Evolutionary conservation across 768 basidiomycete species (phyloP).

Genomic region (Tulasnella sp.): DNA sequence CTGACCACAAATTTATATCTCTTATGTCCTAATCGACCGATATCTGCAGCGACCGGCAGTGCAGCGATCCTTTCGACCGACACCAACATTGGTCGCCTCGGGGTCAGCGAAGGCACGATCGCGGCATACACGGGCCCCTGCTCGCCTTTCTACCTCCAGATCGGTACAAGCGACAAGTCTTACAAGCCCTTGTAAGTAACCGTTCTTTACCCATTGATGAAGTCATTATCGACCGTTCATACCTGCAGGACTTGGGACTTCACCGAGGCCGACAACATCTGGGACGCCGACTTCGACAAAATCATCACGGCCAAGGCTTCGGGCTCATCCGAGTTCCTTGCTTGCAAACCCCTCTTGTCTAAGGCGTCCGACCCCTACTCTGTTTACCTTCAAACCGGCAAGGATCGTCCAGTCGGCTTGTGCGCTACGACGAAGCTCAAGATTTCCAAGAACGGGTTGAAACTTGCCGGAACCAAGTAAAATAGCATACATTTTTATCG

Average conservation of each 20-base stretch:
- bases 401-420: neutral
- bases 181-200: slow-evolving; percentile 12
- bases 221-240: too few species aligned
- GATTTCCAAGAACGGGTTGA: neutral
- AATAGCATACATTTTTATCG: too few species aligned
- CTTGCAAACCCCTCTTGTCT: neutral
- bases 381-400: slow-evolving; percentile 12
- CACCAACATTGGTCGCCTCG: neutral
- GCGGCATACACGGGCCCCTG: neutral
- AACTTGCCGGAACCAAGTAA: neutral
- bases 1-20: neutral
- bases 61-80: neutral
- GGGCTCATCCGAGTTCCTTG: neutral
- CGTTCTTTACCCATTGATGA: too few species aligned
- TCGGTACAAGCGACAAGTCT: neutral
- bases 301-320: neutral
- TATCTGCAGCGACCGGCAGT: neutral
- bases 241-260: neutral
- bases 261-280: neutral
- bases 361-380: neutral
- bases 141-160: slow-evolving; percentile 3
- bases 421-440: slow-evolving; percentile 8
- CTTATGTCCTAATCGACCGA: neutral
- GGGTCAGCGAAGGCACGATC: neutral
- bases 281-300: slow-evolving; percentile 5